Percentiles rank a stretch among this genome's conserved stretches.
phyloP scores from a whole-genome alignment of 2,329 filamentous ascomycete species.

The Hypoxylon sp. region DNA sequence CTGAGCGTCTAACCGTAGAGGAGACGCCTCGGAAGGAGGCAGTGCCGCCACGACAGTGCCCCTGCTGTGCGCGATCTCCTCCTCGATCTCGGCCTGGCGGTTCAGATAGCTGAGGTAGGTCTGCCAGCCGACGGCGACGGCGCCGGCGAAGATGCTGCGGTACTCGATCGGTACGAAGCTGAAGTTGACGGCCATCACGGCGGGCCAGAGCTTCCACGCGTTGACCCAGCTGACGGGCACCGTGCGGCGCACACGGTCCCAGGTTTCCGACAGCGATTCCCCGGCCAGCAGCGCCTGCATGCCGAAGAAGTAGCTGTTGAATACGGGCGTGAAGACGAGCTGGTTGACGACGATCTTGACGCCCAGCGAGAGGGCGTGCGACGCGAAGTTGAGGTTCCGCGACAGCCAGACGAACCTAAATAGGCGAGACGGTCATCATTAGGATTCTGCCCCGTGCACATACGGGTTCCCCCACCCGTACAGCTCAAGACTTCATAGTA shows the following conservation, averaged over 20 bases:
- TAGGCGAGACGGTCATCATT: neutral
- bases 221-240: constrained; percentile 83
- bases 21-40: constrained; percentile 8
- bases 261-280: constrained; percentile 71
- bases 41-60: neutral
- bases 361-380: constrained; percentile 75
- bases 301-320: constrained; percentile 87
- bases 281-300: constrained; percentile 82
- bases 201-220: constrained; percentile 88
- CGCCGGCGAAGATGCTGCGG: constrained; percentile 81
- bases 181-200: constrained; percentile 87
- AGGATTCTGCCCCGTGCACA: neutral
- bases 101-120: constrained; percentile 89
- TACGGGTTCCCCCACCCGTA: neutral
- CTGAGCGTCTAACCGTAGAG: constrained; percentile 3
- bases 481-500: neutral
- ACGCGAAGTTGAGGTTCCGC: constrained; percentile 85
- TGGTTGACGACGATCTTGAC: constrained; percentile 88
- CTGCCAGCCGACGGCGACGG: constrained; percentile 90
- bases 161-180: constrained; percentile 85
- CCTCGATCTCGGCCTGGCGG: constrained; percentile 73
- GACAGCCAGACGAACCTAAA: constrained; percentile 83
- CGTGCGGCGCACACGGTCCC: constrained; percentile 78
- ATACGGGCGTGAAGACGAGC: constrained; percentile 81
- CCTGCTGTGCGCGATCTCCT: constrained; percentile 49